Evolutionary conservation across 306 rosid species (phyloP).

Genomic region (Betula pendula): DNA sequence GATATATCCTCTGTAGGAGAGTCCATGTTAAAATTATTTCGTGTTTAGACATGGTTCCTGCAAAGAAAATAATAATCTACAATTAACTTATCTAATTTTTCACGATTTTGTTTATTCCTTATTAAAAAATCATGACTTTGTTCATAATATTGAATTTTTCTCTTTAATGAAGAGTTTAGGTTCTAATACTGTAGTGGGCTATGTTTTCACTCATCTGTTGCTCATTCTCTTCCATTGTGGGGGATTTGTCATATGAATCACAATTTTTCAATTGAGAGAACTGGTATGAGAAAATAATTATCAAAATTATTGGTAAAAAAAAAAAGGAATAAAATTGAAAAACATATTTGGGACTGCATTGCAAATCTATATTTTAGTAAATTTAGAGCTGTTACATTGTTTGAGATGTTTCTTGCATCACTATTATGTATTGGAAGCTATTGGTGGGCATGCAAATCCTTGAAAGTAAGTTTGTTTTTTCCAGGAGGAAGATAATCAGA

Average conservation of each 20-base stretch:
- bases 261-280: too few relatives aligned
- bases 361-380: neutral
- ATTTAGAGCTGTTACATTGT: neutral
- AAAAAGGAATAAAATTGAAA: neutral
- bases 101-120: neutral
- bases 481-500: conserved; percentile 46
- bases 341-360: neutral
- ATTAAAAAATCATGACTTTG: neutral
- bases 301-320: neutral
- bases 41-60: neutral
- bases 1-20: neutral
- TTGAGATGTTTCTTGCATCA: neutral
- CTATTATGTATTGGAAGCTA: neutral
- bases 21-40: neutral
- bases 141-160: neutral
- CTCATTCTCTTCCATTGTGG: neutral
- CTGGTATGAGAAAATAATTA: neutral
- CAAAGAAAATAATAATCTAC: neutral
- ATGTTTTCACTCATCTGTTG: neutral
- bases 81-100: neutral
- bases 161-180: neutral
- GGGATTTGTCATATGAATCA: neutral
- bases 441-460: neutral
- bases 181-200: neutral
- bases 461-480: conserved; percentile 5